These are phyloP conservation scores for Dalechampia spathulata DNA, from an alignment of 441 rosid species.

Conservation along the genomic window DNA sequence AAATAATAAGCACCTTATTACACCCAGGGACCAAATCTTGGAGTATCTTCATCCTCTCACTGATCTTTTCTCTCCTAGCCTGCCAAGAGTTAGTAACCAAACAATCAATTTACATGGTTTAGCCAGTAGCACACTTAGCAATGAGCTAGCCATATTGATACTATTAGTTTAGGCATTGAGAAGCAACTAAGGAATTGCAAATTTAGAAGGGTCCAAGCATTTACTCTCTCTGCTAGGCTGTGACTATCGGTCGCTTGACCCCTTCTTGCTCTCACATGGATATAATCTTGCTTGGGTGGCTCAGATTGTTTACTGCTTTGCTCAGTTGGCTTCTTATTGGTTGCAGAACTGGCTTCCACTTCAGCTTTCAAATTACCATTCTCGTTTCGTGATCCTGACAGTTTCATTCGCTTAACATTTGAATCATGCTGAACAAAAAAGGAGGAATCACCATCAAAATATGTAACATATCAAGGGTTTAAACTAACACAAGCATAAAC, in stretches of 20 bases:
- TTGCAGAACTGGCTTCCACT: constrained; percentile 54
- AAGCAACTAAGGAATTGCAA: constrained; percentile 4
- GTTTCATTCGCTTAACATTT: constrained; percentile 46
- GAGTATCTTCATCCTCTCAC: constrained; percentile 86
- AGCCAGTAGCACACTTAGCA: too few species aligned
- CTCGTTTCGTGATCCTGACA: constrained; percentile 34
- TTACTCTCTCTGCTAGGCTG: constrained; percentile 81
- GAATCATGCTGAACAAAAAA: constrained; percentile 51
- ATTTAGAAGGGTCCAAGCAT: constrained; percentile 13
- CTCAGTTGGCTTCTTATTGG: constrained; percentile 43
- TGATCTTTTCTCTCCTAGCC: constrained; percentile 89
- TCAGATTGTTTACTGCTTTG: constrained; percentile 48
- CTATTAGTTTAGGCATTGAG: too few species aligned
- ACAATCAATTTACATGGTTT: too few species aligned
- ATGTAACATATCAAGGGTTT: background rate
- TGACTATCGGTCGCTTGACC: constrained; percentile 93
- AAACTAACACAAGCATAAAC: background rate
- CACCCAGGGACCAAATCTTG: constrained; percentile 89
- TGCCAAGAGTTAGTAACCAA: constrained; percentile 21
- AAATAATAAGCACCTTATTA: constrained; percentile 49
- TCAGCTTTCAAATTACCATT: constrained; percentile 44
- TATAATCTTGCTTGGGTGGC: constrained; percentile 59
- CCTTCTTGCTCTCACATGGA: constrained; percentile 76
- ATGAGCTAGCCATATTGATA: too few species aligned
- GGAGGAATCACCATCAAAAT: background rate